Conservation (phyloP, 495 filamentous ascomycete species). For the Coniosporium apollinis region DNA sequence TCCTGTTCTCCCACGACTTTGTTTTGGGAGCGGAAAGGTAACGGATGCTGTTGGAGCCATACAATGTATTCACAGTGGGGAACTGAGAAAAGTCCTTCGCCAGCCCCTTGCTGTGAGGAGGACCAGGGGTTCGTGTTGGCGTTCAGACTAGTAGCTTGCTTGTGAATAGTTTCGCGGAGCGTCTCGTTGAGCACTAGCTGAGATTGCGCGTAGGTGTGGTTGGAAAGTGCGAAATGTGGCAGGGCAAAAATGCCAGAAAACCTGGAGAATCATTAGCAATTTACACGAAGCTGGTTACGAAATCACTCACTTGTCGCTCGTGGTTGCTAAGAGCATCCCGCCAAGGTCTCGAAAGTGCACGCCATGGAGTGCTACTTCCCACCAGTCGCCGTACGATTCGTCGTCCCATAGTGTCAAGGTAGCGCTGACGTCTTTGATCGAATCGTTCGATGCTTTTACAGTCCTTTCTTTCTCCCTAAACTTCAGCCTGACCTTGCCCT, state of each 20-base stretch:
- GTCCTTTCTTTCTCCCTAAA: slow-evolving; percentile 12
- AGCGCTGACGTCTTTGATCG: slow-evolving; percentile 37
- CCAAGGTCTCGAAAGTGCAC: slow-evolving; percentile 68
- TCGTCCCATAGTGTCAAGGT: slow-evolving; percentile 55
- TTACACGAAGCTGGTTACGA: neutral
- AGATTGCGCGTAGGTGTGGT: slow-evolving; percentile 47
- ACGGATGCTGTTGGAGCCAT: slow-evolving; percentile 67
- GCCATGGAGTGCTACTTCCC: slow-evolving; percentile 61
- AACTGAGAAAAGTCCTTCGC: slow-evolving; percentile 37
- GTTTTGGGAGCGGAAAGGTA: neutral
- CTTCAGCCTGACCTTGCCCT: slow-evolving; percentile 13
- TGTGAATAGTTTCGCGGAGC: slow-evolving; percentile 45
- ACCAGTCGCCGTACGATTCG: slow-evolving; percentile 46
- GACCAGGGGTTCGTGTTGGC: slow-evolving; percentile 37
- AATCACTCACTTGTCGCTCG: slow-evolving; percentile 53
- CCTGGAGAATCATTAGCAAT: slow-evolving; percentile 11
- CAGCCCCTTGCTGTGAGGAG: slow-evolving; percentile 39
- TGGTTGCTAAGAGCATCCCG: slow-evolving; percentile 62
- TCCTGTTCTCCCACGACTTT: slow-evolving; percentile 6
- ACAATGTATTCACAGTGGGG: slow-evolving; percentile 81
- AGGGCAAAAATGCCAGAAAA: slow-evolving; percentile 77
- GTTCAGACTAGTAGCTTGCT: slow-evolving; percentile 34
- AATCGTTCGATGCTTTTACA: slow-evolving; percentile 6
- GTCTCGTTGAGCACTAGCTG: slow-evolving; percentile 54
- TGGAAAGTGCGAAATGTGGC: slow-evolving; percentile 60